Conservation (phyloP, 257 asterid genomes). For the Hygrophila difformis region DNA sequence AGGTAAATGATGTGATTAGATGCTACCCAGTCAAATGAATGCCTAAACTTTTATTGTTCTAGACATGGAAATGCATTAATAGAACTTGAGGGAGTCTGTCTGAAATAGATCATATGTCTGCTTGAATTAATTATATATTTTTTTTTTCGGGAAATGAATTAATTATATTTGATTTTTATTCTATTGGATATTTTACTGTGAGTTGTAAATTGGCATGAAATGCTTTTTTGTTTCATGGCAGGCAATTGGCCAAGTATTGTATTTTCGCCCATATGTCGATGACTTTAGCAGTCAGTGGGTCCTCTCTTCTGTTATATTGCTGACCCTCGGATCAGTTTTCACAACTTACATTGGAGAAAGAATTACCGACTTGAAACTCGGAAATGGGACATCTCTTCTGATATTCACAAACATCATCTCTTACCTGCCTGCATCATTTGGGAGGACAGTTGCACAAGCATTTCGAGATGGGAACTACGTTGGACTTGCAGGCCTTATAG, state of each 20-base stretch:
- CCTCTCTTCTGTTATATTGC: constrained; percentile 60
- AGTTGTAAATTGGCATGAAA: neutral
- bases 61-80: too few relatives aligned
- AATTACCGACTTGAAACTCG: constrained; percentile 85
- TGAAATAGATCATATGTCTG: too few relatives aligned
- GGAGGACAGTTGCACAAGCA: constrained; percentile 84
- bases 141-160: too few relatives aligned
- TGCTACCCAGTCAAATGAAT: too few relatives aligned
- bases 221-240: constrained; percentile 25
- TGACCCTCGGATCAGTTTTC: constrained; percentile 76
- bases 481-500: constrained; percentile 65
- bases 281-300: constrained; percentile 92
- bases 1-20: constrained; percentile 38
- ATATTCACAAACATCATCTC: constrained; percentile 96
- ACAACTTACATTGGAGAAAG: constrained; percentile 86
- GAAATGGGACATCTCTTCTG: constrained; percentile 92
- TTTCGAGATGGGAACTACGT: constrained; percentile 78
- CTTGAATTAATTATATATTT: too few relatives aligned
- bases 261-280: constrained; percentile 84
- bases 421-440: constrained; percentile 93
- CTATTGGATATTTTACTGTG: neutral
- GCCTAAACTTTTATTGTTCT: too few relatives aligned
- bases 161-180: neutral
- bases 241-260: constrained; percentile 94
- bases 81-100: too few relatives aligned